Conservation (phyloP, 805 yeast genomes). For the Yamadazyma paraphyllophila region DNA sequence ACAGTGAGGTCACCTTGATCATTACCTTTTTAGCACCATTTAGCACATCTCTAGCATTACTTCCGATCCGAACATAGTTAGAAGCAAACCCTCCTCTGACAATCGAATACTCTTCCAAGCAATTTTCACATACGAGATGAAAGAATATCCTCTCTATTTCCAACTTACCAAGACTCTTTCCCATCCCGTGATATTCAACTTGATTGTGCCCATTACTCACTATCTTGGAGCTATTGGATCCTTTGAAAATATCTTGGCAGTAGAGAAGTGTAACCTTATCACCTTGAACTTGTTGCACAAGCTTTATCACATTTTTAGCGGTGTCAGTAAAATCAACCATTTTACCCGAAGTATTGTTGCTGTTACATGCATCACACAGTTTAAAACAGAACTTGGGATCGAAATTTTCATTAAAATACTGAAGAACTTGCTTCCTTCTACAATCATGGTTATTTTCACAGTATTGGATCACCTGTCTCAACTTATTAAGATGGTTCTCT, state of each 20-base stretch:
- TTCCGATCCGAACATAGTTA: slow-evolving; percentile 68
- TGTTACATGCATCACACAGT: slow-evolving; percentile 83
- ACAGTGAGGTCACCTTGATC: slow-evolving; percentile 45
- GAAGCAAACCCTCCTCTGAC: slow-evolving; percentile 78
- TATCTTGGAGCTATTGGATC: slow-evolving; percentile 64
- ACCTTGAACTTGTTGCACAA: slow-evolving; percentile 56
- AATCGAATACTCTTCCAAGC: slow-evolving; percentile 67
- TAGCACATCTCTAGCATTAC: slow-evolving; percentile 50
- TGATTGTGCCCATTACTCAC: slow-evolving; percentile 59
- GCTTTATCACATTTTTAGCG: slow-evolving; percentile 55
- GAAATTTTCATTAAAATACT: slow-evolving; percentile 85
- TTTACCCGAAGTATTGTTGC: slow-evolving; percentile 35
- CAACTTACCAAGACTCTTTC: slow-evolving; percentile 59
- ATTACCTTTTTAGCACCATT: slow-evolving; percentile 43
- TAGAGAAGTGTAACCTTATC: slow-evolving; percentile 71
- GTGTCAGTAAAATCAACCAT: slow-evolving; percentile 66
- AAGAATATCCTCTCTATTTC: slow-evolving; percentile 83
- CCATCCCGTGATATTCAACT: slow-evolving; percentile 66
- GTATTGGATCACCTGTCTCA: slow-evolving; percentile 82
- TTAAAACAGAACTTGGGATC: slow-evolving; percentile 61
- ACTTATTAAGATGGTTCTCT: slow-evolving; percentile 72
- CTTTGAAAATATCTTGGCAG: slow-evolving; percentile 80
- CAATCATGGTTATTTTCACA: slow-evolving; percentile 92
- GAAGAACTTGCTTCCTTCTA: slow-evolving; percentile 82
- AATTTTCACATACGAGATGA: slow-evolving; percentile 63